Percentiles rank a stretch among this genome's conserved stretches.
These are phyloP conservation scores for Leptodermis oblonga DNA, from an alignment of 257 asterid genomes.

Conservation along the genomic window DNA sequence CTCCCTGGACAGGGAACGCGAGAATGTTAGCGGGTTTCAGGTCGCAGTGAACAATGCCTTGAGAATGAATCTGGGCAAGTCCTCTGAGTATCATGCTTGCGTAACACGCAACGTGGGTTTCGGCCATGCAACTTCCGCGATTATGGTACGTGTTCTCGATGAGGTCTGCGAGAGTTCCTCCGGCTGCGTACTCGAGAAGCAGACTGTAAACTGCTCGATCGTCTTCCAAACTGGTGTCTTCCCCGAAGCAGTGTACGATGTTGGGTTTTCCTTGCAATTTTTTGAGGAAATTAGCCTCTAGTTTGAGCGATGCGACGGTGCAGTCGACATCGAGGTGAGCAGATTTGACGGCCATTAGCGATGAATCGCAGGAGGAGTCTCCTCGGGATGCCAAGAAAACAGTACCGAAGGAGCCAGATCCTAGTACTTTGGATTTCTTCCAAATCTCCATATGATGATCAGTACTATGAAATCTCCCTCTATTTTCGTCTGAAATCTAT, in stretches of 20 bases:
- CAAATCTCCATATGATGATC: no score
- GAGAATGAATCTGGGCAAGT: conserved; percentile 3
- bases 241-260: conserved; percentile 6
- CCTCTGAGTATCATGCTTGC: not conserved
- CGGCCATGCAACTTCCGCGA: not conserved
- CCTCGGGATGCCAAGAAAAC: conserved; percentile 1
- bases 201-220: not conserved
- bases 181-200: conserved; percentile 9
- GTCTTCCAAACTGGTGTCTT: not conserved
- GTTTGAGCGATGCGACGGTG: not conserved
- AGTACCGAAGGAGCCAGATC: not conserved
- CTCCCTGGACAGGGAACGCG: not conserved
- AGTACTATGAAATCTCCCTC: no score
- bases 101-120: conserved; percentile 8
- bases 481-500: no score
- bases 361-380: not conserved
- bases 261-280: not conserved
- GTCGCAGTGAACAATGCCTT: not conserved
- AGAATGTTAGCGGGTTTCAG: conserved; percentile 5
- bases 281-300: not conserved
- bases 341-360: not conserved
- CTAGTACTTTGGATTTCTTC: no score
- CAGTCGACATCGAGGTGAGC: not conserved
- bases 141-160: not conserved
- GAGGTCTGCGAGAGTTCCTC: conserved; percentile 5